Conservation (phyloP, 108 stramenopile species). For the Skeletonema potamos region DNA sequence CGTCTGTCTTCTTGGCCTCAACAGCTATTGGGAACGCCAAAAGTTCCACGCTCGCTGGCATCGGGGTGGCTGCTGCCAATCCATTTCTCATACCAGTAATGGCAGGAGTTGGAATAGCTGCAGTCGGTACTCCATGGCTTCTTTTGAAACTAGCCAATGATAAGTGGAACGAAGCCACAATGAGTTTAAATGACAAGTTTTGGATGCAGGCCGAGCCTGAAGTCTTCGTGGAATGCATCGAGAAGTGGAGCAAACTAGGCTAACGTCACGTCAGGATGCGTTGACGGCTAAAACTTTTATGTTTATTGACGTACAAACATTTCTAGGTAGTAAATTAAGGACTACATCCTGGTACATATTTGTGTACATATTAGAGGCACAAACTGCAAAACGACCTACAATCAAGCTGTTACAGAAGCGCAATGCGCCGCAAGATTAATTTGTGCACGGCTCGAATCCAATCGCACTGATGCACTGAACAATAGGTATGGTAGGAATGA, state of each 20-base stretch:
- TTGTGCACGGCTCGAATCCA: constrained; percentile 26
- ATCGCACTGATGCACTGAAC: constrained; percentile 21
- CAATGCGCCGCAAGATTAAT: constrained; percentile 24
- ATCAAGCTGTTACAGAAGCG: constrained; percentile 21
- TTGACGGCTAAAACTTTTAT: neutral
- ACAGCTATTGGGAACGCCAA: constrained; percentile 57
- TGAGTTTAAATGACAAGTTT: constrained; percentile 54
- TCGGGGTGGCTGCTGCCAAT: constrained; percentile 35
- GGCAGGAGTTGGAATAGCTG: constrained; percentile 28
- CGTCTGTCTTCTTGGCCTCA: constrained; percentile 49
- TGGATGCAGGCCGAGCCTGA: constrained; percentile 67
- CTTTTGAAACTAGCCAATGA: constrained; percentile 39
- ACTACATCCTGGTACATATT: no score
- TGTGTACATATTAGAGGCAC: no score
- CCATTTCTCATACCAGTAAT: constrained; percentile 43
- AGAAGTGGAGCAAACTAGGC: constrained; percentile 56
- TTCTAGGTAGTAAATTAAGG: neutral
- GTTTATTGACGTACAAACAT: neutral
- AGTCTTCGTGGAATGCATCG: constrained; percentile 71
- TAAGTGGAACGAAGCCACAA: constrained; percentile 67
- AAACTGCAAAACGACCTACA: neutral
- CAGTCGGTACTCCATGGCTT: constrained; percentile 42
- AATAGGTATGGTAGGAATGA: constrained; percentile 42
- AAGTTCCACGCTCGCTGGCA: constrained; percentile 17
- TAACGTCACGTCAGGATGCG: neutral